These are phyloP conservation scores for Hemileia vastatrix DNA, from an alignment of 1,284 basidiomycete species.

Conservation along the genomic window DNA sequence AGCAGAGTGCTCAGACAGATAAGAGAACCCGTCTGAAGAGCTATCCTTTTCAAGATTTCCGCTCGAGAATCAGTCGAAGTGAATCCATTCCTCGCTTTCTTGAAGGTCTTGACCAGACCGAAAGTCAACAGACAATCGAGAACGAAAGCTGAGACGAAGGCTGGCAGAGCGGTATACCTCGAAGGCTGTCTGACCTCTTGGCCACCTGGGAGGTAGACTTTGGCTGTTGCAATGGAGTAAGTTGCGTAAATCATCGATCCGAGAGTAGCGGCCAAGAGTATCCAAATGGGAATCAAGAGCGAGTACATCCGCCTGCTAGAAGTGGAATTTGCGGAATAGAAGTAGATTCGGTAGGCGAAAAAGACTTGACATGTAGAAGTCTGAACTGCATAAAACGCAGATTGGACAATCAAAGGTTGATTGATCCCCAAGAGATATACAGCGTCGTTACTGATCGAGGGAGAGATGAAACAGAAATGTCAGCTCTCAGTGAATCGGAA, in stretches of 20 bases:
- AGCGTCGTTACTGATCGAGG: no score
- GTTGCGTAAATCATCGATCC: background rate
- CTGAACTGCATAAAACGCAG: background rate
- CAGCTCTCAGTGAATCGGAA: no score
- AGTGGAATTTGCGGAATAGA: background rate
- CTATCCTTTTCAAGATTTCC: no score
- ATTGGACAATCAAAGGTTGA: background rate
- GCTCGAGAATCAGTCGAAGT: background rate
- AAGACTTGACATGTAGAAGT: background rate
- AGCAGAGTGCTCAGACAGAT: no score
- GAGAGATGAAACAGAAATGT: no score
- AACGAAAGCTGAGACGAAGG: background rate
- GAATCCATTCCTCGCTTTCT: background rate
- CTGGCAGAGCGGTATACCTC: background rate
- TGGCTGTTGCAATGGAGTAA: background rate
- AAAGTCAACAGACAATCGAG: background rate
- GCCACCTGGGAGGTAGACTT: background rate
- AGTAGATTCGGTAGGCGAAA: background rate
- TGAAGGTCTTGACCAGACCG: background rate
- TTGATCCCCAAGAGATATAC: background rate
- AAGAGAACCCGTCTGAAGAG: no score
- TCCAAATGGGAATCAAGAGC: background rate
- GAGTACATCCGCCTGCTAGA: background rate
- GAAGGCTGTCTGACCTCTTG: background rate
- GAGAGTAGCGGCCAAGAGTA: background rate